phyloP scores from a whole-genome alignment of 805 yeast genomes.

The Dipodascus geniculatus region DNA sequence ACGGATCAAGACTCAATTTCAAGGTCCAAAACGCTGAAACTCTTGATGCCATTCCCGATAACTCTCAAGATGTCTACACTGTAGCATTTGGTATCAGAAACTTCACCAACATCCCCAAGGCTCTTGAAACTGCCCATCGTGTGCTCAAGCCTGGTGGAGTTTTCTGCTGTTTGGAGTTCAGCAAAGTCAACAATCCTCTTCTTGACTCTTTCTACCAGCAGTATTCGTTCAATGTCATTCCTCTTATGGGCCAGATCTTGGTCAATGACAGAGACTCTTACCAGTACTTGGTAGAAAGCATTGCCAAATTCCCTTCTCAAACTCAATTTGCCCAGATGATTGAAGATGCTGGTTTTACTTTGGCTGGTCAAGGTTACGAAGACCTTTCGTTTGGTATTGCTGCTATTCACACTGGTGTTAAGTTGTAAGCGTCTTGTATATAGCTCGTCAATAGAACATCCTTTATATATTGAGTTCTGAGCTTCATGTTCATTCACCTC shows the following conservation, averaged over 20 bases:
- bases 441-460: neutral
- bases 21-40: conserved; percentile 88
- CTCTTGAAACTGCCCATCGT: conserved; percentile 88
- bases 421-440: conserved; percentile 35
- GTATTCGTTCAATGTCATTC: conserved; percentile 79
- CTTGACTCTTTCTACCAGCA: conserved; percentile 71
- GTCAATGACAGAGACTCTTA: conserved; percentile 95
- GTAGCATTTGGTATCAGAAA: conserved; percentile 96
- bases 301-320: conserved; percentile 83
- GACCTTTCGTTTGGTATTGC: conserved; percentile 91
- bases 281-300: conserved; percentile 92
- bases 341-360: conserved; percentile 86
- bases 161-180: conserved; percentile 90
- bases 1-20: conserved; percentile 58
- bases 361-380: conserved; percentile 87
- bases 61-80: conserved; percentile 89
- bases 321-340: conserved; percentile 87
- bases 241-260: conserved; percentile 89
- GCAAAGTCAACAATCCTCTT: conserved; percentile 73
- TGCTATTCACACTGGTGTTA: conserved; percentile 91
- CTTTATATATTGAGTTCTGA: too few species aligned
- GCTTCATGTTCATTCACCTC: too few species aligned
- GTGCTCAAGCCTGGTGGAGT: conserved; percentile 96
- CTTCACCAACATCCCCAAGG: conserved; percentile 90
- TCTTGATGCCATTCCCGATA: conserved; percentile 70